These are phyloP conservation scores for Athelia sp. DNA, from an alignment of 1,284 basidiomycete genomes.

Conservation along the genomic window DNA sequence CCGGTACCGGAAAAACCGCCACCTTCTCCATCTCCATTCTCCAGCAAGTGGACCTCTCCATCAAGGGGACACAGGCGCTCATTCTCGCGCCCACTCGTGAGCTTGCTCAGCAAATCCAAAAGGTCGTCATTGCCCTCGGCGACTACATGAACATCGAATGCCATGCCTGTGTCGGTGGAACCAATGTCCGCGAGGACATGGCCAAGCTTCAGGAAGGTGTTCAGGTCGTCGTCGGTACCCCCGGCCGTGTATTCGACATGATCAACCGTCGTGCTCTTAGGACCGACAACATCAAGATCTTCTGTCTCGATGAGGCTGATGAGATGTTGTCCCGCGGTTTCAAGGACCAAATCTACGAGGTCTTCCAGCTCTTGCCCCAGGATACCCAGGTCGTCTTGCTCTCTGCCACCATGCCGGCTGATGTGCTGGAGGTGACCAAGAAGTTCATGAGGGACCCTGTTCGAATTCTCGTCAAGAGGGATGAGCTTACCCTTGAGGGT, in stretches of 20 bases:
- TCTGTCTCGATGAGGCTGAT: slow-evolving; percentile 97
- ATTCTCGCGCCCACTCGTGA: slow-evolving; percentile 94
- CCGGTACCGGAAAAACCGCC: slow-evolving; percentile 99
- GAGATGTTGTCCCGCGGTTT: slow-evolving; percentile 98
- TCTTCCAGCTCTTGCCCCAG: slow-evolving; percentile 97
- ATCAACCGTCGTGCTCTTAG: slow-evolving; percentile 91
- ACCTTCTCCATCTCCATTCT: slow-evolving; percentile 95
- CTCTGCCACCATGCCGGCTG: slow-evolving; percentile 94
- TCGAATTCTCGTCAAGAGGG: slow-evolving; percentile 98
- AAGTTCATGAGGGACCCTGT: slow-evolving; percentile 99
- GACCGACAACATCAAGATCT: slow-evolving; percentile 99
- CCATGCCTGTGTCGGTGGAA: slow-evolving; percentile 98
- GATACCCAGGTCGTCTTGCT: slow-evolving; percentile 97
- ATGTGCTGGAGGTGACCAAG: slow-evolving; percentile 99
- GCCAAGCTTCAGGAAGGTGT: slow-evolving; percentile 97
- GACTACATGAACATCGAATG: slow-evolving; percentile 99
- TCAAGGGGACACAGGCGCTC: slow-evolving; percentile 95
- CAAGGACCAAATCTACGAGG: slow-evolving; percentile 99
- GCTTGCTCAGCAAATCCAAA: slow-evolving; percentile 96
- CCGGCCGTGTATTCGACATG: slow-evolving; percentile 99
- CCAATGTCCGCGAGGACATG: slow-evolving; percentile 97
- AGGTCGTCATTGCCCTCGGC: slow-evolving; percentile 94
- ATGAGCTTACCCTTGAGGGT: slow-evolving; percentile 97
- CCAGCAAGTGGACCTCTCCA: slow-evolving; percentile 92
- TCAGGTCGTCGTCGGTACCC: slow-evolving; percentile 96